Conservation (phyloP, 345 rosid genomes). For the Eucalyptus tenuipes region DNA sequence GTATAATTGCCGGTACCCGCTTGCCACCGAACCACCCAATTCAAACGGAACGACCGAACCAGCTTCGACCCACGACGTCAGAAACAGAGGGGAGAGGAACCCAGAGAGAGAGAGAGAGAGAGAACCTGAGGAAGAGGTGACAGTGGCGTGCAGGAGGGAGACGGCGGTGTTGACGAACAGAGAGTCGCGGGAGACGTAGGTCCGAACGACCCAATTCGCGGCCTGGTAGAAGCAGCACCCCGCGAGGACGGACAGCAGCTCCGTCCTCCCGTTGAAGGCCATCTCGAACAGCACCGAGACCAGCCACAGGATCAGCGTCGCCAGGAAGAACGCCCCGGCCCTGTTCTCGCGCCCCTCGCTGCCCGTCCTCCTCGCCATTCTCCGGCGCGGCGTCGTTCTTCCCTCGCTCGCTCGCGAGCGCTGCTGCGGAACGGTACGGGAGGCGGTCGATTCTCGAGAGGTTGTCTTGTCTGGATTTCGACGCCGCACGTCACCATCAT, state of each 20-base stretch:
- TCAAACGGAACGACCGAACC: background rate
- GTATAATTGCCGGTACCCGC: background rate
- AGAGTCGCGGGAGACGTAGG: conserved; percentile 60
- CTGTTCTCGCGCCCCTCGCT: conserved; percentile 14
- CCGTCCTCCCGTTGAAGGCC: conserved; percentile 36
- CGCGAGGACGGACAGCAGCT: conserved; percentile 36
- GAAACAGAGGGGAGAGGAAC: background rate
- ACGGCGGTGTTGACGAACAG: conserved; percentile 81
- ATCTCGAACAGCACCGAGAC: conserved; percentile 76
- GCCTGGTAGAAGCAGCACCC: conserved; percentile 58
- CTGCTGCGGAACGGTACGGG: background rate
- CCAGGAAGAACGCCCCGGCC: conserved; percentile 51
- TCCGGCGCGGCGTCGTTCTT: background rate
- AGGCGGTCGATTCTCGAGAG: background rate
- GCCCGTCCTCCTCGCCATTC: conserved; percentile 15
- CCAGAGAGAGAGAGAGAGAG: background rate
- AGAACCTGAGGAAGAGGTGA: conserved; percentile 68
- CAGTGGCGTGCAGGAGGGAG: conserved; percentile 76
- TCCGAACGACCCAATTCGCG: conserved; percentile 54
- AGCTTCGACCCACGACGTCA: background rate
- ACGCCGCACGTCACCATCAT: background rate
- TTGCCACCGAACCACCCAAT: background rate
- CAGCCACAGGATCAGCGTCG: conserved; percentile 78
- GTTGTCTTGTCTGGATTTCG: background rate
- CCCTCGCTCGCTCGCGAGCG: background rate